A percentile compares a stretch with the other conserved stretches of the same genome.
These are phyloP conservation scores for Psilocybe tampanensis DNA, from an alignment of 768 basidiomycete species.

Conservation along the genomic window DNA sequence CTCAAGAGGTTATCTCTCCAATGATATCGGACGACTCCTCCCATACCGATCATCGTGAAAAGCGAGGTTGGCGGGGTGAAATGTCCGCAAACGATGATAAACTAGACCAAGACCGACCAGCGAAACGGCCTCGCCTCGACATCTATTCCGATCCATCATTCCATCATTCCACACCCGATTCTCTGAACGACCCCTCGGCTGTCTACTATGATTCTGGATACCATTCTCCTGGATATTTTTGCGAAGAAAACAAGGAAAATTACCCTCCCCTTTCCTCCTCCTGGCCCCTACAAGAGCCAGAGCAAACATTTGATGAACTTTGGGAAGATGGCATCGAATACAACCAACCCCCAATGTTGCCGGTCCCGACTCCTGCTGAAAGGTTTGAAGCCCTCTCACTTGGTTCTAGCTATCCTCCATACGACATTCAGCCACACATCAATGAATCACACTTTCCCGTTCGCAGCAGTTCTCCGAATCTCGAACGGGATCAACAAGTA, in stretches of 20 bases:
- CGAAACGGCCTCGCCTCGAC: constrained; percentile 15
- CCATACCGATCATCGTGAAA: neutral
- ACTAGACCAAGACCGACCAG: constrained; percentile 7
- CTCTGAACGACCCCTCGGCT: neutral
- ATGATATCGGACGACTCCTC: no score
- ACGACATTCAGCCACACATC: neutral
- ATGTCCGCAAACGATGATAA: neutral
- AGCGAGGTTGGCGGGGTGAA: neutral
- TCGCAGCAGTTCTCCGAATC: no score
- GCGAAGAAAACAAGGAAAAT: constrained; percentile 23
- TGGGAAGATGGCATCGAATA: neutral
- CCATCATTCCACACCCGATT: neutral
- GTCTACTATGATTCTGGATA: neutral
- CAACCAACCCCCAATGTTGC: neutral
- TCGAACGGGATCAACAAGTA: no score
- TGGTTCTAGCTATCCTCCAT: constrained; percentile 3
- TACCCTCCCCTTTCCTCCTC: constrained; percentile 17
- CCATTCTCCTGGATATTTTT: neutral
- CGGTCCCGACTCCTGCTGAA: neutral
- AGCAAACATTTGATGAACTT: neutral
- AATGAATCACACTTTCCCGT: neutral
- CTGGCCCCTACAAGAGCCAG: neutral
- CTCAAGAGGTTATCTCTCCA: no score
- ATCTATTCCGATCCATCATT: neutral
- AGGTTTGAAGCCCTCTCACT: constrained; percentile 15